Base-by-base conservation (phyloP, 257 asterid genomes). In the Petrea volubilis region DNA sequence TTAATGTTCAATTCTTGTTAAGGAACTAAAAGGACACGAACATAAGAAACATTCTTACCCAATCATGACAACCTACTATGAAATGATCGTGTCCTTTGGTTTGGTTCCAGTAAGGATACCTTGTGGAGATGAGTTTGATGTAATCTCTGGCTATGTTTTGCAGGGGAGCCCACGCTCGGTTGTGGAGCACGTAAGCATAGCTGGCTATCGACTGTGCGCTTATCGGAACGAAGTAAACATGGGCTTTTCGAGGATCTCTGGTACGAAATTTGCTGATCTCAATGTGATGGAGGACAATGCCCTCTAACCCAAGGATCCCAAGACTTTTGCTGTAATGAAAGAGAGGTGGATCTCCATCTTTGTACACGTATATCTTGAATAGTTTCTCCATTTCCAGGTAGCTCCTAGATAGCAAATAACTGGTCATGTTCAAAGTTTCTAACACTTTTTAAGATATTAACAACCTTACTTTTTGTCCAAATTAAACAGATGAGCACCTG, bases 301-400 rank as follows among this genome's bases (percentile, higher is more conserved):
- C 90, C 60, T 87, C 90, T 0, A 87, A 78, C 6, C 88, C 90
- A 0, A 82, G 81, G 41, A 87, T 82, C 6, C 90, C 90, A 2
- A 59, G 61, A 34, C 89, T 82, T 17, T 60, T 62, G 82, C 84
- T 72, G 82, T 87, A 87, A 65, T 87, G 92, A 61, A 76, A 87
- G 0, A 87, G 47, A 0, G 92, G 92, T 2, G 88, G 92, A 0
- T 87, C 93, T 38, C 93, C 93, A 8, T 87, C 93, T 47, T 82
- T 86, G 67, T 87, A 87, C 14, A 80, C 47, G 65, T 82, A 87
- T 52, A 87, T 78, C 81, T 76, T 84, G 12, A 87, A 78, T 63
- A 24, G 5, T 18, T 74, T 87, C 83, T 87, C 92, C 90, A 87
- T 87, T 72, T 87, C 90, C 78, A 87, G 57, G 82, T 84, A 87